Base-by-base conservation (phyloP, 139 green algal genomes). In the Tetraselmis striata region DNA sequence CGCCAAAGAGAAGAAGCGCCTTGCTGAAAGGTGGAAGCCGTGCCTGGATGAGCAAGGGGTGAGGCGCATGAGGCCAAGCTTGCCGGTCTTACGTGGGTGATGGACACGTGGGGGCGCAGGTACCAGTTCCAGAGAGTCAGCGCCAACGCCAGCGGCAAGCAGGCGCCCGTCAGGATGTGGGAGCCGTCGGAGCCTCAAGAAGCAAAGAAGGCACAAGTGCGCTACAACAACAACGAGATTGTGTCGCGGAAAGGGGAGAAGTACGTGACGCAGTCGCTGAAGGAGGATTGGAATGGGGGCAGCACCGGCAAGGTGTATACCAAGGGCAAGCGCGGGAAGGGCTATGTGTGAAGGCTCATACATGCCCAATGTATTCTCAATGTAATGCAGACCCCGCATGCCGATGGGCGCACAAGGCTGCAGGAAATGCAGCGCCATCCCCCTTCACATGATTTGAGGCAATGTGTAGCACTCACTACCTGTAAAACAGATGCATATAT, bases 281-380 rank as follows among this genome's bases (percentile, higher is more conserved):
- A 28, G 31, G 79, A 82, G 31, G 79, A 82, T 5, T 82, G 79
- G 79, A 31, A 82, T 22, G 79, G 79, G 2, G 79, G 79, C 2
- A 76, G 31, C 31, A 75, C 28, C 24, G 79, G 79, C 2, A 82
- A 82, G 32, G 79, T 82, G 30, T 76, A 74, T 29, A 76, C 79
- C 79, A 82, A 82, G 32, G 79, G 79, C 26, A 82, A 82, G 79
- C 31, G 79, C 11, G 79, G 79, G n/a, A 82, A 82, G 79, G 79
- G 79, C 2, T 80, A 45, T 29, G 28, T 29, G 30, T 80, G 77
- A 80, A 23, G 76, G 58, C 58, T 18, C 58, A 75, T n/a, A n/a
- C n/a, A n/a, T n/a, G n/a, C n/a, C n/a, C n/a, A n/a, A n/a, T n/a
- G n/a, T n/a, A n/a, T n/a, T n/a, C n/a, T n/a, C n/a, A n/a, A n/a